Evolutionary conservation across 1,284 basidiomycete species (phyloP).

Genomic region (Fomitiporia mediterranea): DNA sequence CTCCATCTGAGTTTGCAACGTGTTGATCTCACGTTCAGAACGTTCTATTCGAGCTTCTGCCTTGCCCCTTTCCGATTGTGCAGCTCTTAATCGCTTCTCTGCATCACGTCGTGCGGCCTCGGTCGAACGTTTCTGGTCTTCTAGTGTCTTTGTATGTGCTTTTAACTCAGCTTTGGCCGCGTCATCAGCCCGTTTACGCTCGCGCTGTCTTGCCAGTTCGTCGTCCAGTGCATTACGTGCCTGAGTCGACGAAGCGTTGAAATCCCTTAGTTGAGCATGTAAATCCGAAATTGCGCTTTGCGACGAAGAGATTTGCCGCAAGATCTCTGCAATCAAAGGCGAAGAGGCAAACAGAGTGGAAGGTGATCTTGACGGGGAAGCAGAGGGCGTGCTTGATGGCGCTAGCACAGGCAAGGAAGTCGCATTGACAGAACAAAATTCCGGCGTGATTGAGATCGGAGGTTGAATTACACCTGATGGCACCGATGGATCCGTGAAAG

Average conservation of each 20-base stretch:
- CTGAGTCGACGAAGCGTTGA: constrained; percentile 55
- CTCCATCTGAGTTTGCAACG: constrained; percentile 48
- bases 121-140: constrained; percentile 82
- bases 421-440: constrained; percentile 11
- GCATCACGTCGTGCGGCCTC: constrained; percentile 78
- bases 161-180: constrained; percentile 74
- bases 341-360: constrained; percentile 57
- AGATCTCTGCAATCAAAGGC: constrained; percentile 69
- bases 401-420: not conserved
- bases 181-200: constrained; percentile 82
- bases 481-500: constrained; percentile 5
- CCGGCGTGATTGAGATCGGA: constrained; percentile 4
- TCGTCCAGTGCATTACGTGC: constrained; percentile 63
- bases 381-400: constrained; percentile 1
- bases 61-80: constrained; percentile 61
- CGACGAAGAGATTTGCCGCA: constrained; percentile 70
- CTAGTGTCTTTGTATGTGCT: constrained; percentile 73
- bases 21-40: constrained; percentile 65
- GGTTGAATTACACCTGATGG: constrained; percentile 15
- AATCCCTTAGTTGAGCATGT: constrained; percentile 70
- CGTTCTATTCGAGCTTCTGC: constrained; percentile 60
- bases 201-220: constrained; percentile 72
- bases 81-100: constrained; percentile 79
- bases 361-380: constrained; percentile 28
- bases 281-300: constrained; percentile 68